These are phyloP conservation scores for Ceratopteris richardii DNA, from an alignment of 75 land plant species.

Conservation along the genomic window DNA sequence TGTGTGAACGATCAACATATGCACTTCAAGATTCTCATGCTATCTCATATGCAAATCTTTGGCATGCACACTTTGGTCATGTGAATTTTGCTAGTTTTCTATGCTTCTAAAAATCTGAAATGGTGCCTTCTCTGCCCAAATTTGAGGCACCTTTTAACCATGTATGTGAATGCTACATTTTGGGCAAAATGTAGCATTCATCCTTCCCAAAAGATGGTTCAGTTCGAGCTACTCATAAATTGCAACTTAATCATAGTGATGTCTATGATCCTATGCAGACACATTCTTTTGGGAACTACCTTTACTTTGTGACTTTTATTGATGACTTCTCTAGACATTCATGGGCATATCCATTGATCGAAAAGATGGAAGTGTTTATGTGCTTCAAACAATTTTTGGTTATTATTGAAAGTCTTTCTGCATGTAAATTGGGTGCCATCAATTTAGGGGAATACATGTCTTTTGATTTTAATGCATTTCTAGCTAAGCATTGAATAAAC, in stretches of 20 bases:
- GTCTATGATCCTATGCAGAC: neutral
- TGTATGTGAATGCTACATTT: neutral
- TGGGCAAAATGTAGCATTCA: neutral
- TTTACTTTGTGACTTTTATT: slow-evolving; percentile 3
- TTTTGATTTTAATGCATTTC: neutral
- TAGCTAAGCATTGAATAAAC: neutral
- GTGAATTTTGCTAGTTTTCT: neutral
- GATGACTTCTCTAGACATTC: neutral
- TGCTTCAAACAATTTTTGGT: slow-evolving; percentile 1
- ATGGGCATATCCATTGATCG: neutral
- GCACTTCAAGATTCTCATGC: neutral
- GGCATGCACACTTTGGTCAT: slow-evolving; percentile 1
- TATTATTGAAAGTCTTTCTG: neutral
- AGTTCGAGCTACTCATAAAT: neutral
- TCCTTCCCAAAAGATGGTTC: neutral
- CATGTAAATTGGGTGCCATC: neutral
- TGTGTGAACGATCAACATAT: neutral
- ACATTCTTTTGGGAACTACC: neutral
- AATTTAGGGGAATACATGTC: neutral
- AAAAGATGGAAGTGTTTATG: neutral
- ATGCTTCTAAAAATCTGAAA: neutral
- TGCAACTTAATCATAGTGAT: neutral
- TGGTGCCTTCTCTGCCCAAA: neutral
- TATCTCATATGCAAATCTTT: neutral
- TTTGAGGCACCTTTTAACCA: neutral